Evolutionary conservation across 2,329 filamentous ascomycete species (phyloP).

Genomic region (Phialemonium atrogriseum): DNA sequence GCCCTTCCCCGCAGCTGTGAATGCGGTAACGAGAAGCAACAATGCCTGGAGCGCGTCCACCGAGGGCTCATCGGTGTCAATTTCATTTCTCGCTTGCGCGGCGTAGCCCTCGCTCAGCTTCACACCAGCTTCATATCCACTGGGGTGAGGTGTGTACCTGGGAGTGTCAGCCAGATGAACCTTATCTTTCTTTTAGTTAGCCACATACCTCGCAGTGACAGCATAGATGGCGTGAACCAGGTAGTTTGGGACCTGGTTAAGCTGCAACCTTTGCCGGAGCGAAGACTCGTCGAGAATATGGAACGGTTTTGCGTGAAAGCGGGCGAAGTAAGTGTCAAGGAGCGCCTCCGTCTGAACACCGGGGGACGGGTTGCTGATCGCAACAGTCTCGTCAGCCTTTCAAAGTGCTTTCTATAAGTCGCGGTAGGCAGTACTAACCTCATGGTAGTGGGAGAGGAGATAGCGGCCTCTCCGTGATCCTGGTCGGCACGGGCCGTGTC

Average conservation of each 20-base stretch:
- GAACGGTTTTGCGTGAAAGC: slow-evolving; percentile 75
- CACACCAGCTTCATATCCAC: slow-evolving; percentile 59
- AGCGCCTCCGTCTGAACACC: slow-evolving; percentile 50
- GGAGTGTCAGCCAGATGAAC: slow-evolving; percentile 11
- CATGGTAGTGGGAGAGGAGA: slow-evolving; percentile 32
- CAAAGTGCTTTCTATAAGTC: background rate
- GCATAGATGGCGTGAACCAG: slow-evolving; percentile 51
- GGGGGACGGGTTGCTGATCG: slow-evolving; percentile 34
- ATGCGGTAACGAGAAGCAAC: slow-evolving; percentile 66
- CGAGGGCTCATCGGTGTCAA: slow-evolving; percentile 74
- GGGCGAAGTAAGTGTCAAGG: slow-evolving; percentile 70
- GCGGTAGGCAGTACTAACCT: too few species aligned
- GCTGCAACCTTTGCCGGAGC: slow-evolving; percentile 62
- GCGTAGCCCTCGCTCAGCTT: slow-evolving; percentile 67
- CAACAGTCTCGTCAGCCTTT: slow-evolving; percentile 2
- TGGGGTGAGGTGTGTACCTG: slow-evolving; percentile 62
- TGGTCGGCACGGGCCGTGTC: slow-evolving; percentile 23
- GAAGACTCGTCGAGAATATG: slow-evolving; percentile 72
- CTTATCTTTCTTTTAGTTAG: too few species aligned
- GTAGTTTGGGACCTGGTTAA: slow-evolving; percentile 54
- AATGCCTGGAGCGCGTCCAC: slow-evolving; percentile 71
- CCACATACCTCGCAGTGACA: slow-evolving; percentile 49
- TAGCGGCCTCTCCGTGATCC: slow-evolving; percentile 26
- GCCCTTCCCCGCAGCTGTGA: slow-evolving; percentile 67
- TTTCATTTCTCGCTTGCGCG: slow-evolving; percentile 55